phyloP scores from a whole-genome alignment of 148 eudicot genomes.

The Silene conica region DNA sequence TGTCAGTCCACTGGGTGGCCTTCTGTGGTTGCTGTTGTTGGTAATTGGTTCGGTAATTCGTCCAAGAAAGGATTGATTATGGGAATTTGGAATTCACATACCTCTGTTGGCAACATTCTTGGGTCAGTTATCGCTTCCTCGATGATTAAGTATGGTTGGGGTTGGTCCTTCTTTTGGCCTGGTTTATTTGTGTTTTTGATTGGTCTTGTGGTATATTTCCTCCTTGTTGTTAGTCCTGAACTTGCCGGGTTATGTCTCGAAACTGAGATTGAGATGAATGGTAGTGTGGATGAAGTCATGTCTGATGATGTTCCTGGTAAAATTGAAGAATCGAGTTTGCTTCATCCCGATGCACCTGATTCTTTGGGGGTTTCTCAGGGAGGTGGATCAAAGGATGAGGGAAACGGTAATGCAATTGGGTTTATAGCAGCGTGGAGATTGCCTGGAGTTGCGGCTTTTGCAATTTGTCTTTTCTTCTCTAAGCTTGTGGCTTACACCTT shows the following conservation, averaged over 20 bases:
- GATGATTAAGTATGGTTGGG: conserved; percentile 81
- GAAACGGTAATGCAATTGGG: conserved; percentile 58
- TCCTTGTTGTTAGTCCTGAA: conserved; percentile 75
- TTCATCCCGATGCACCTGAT: conserved; percentile 26
- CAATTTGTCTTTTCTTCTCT: conserved; percentile 84
- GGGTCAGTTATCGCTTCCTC: conserved; percentile 85
- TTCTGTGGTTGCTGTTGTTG: conserved; percentile 82
- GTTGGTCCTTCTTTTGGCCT: conserved; percentile 90
- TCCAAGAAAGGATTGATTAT: conserved; percentile 81
- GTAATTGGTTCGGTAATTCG: conserved; percentile 83
- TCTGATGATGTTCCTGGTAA: conserved; percentile 40
- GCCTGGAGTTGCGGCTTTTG: conserved; percentile 81
- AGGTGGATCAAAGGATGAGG: conserved; percentile 11
- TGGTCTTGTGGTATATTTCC: conserved; percentile 48
- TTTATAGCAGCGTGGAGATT: conserved; percentile 86
- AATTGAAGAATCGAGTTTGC: conserved; percentile 32
- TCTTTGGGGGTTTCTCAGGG: conserved; percentile 16
- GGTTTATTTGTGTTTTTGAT: conserved; percentile 51
- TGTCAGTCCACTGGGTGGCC: conserved; percentile 98
- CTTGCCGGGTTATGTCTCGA: conserved; percentile 40
- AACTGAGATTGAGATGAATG: conserved; percentile 46
- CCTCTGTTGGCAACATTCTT: conserved; percentile 82
- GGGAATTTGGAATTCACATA: conserved; percentile 91
- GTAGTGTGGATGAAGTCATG: conserved; percentile 37
- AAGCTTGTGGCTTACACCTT: conserved; percentile 98